phyloP scores from a whole-genome alignment of 2,329 filamentous ascomycete species.

The Corynespora cassiicola region DNA sequence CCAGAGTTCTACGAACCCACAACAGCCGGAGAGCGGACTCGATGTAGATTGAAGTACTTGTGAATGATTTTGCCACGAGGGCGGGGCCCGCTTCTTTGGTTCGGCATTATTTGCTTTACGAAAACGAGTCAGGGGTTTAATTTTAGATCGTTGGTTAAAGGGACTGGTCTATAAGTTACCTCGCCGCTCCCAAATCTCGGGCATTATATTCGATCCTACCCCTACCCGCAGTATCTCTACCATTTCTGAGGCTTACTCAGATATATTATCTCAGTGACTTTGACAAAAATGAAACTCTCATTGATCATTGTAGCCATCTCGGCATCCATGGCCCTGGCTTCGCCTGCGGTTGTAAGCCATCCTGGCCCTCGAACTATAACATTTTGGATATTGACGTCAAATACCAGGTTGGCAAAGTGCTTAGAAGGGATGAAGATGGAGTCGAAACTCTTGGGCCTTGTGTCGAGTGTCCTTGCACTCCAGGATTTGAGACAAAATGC shows the following conservation, averaged over 20 bases:
- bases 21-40: too few species aligned
- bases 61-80: constrained; percentile 25
- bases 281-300: constrained; percentile 33
- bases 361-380: too few species aligned
- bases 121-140: constrained; percentile 10
- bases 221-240: constrained; percentile 1
- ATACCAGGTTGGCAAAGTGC: constrained; percentile 16
- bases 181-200: too few species aligned
- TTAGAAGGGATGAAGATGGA: constrained; percentile 21
- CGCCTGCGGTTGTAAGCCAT: constrained; percentile 33
- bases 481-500: constrained; percentile 24
- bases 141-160: constrained; percentile 24
- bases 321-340: constrained; percentile 26
- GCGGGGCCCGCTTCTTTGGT: constrained; percentile 23
- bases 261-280: neutral
- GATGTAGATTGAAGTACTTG: constrained; percentile 11
- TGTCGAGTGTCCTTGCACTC: constrained; percentile 32
- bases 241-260: neutral
- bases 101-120: constrained; percentile 19
- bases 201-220: too few species aligned
- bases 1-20: constrained; percentile 7
- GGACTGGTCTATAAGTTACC: neutral
- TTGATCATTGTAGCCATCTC: constrained; percentile 22
- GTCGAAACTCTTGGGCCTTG: constrained; percentile 16
- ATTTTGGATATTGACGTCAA: neutral